phyloP scores from a whole-genome alignment of 2,329 filamentous ascomycete genomes.

The Talaromyces islandicus region DNA sequence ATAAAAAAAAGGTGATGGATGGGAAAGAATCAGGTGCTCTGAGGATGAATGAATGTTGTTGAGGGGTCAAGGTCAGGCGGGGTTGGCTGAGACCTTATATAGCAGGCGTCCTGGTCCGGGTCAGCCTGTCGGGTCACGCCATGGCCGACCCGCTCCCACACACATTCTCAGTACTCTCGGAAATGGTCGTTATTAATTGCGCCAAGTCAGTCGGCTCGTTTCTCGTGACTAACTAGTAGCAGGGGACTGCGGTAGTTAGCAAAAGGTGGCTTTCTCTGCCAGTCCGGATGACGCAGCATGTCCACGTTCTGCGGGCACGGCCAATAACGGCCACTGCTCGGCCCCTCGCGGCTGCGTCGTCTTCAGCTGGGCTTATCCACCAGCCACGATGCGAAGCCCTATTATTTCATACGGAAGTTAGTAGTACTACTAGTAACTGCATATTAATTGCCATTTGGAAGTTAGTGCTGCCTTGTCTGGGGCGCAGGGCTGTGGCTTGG shows the following conservation, averaged over 20 bases:
- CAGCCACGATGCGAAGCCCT: not conserved
- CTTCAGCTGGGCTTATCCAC: not conserved
- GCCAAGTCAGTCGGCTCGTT: not conserved
- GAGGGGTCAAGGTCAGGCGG: conserved; percentile 3
- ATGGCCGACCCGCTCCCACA: not conserved
- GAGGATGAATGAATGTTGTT: not conserved
- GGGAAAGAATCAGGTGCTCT: not conserved
- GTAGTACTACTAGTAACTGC: not conserved
- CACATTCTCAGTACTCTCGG: not conserved
- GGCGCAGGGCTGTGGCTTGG: conserved; percentile 2
- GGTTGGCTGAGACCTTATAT: conserved; percentile 4
- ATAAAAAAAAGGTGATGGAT: not conserved
- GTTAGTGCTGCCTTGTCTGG: not conserved
- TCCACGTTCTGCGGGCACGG: not conserved
- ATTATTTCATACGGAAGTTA: no score
- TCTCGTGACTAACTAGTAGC: not conserved
- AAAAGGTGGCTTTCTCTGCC: not conserved
- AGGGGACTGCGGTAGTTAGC: no score
- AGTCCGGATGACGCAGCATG: not conserved
- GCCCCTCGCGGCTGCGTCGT: not conserved
- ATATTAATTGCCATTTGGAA: no score
- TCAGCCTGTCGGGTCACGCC: conserved; percentile 3
- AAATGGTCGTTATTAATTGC: not conserved
- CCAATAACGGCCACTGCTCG: not conserved
- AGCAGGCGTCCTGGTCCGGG: conserved; percentile 4